Evolutionary conservation across 1,284 basidiomycete species (phyloP).

Genomic region (Heterobasidion occidentale): DNA sequence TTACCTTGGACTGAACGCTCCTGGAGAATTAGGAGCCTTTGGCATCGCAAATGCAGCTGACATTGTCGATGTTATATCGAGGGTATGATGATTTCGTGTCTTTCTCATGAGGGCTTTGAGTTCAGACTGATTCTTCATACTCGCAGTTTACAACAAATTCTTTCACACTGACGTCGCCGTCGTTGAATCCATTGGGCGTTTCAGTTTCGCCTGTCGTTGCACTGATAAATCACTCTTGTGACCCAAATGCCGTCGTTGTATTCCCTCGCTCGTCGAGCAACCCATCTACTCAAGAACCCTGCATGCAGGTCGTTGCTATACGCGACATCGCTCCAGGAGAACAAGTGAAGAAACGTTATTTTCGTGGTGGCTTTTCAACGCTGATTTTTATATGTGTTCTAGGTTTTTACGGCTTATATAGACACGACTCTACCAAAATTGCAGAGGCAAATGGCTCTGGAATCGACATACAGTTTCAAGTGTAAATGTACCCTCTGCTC

Average conservation of each 20-base stretch:
- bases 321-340: constrained; percentile 54
- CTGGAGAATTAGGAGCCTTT: constrained; percentile 47
- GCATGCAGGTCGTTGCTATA: constrained; percentile 69
- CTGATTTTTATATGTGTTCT: background rate
- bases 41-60: constrained; percentile 50
- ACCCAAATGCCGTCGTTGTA: constrained; percentile 85
- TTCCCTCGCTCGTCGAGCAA: constrained; percentile 55
- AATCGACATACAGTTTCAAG: constrained; percentile 73
- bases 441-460: constrained; percentile 50
- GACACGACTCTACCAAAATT: constrained; percentile 68
- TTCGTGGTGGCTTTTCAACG: background rate
- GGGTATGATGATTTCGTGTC: constrained; percentile 32
- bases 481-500: constrained; percentile 68
- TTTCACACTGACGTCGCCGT: constrained; percentile 74
- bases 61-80: constrained; percentile 66
- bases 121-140: no score
- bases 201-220: constrained; percentile 74
- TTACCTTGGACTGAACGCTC: constrained; percentile 51
- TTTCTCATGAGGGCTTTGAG: background rate
- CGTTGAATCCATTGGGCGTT: constrained; percentile 74
- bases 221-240: constrained; percentile 87
- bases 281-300: constrained; percentile 38
- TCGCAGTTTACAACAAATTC: constrained; percentile 81
- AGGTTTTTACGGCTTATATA: constrained; percentile 75
- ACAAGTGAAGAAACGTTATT: constrained; percentile 44